Conservation (phyloP, 2,329 filamentous ascomycete genomes). For the Scolecobasidium constrictum region DNA sequence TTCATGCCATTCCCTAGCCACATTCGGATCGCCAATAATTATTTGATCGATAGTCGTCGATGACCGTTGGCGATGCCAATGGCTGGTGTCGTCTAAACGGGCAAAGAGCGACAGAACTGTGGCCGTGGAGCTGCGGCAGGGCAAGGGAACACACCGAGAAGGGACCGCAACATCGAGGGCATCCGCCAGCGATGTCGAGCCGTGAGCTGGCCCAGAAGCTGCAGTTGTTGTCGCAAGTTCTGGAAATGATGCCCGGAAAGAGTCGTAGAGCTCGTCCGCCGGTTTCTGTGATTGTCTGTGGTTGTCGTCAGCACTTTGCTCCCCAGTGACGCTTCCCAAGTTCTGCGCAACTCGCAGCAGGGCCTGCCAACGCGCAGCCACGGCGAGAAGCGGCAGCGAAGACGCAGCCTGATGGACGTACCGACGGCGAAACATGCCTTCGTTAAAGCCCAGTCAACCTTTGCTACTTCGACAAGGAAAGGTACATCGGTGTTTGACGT, state of each 20-base stretch:
- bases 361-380: neutral
- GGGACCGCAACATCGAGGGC: conserved; percentile 35
- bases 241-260: conserved; percentile 75
- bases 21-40: neutral
- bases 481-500: neutral
- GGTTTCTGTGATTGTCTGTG: conserved; percentile 78
- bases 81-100: conserved; percentile 3
- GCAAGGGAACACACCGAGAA: conserved; percentile 28
- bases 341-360: neutral
- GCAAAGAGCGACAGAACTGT: conserved; percentile 8
- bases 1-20: too few relatives aligned
- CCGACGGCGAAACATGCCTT: conserved; percentile 37
- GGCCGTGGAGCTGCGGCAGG: conserved; percentile 2
- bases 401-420: conserved; percentile 19
- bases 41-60: neutral
- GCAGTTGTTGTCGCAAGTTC: conserved; percentile 40
- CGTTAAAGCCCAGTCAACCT: conserved; percentile 1
- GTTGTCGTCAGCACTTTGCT: conserved; percentile 10
- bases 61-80: neutral
- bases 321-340: neutral
- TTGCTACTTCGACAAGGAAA: neutral
- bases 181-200: conserved; percentile 31
- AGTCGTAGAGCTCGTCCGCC: conserved; percentile 69
- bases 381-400: neutral
- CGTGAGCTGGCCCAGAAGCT: conserved; percentile 36